A percentile compares a stretch with the other conserved stretches of the same genome.
Evolutionary conservation across 768 basidiomycete genomes (phyloP).

Genomic region (Serendipita vermifera): DNA sequence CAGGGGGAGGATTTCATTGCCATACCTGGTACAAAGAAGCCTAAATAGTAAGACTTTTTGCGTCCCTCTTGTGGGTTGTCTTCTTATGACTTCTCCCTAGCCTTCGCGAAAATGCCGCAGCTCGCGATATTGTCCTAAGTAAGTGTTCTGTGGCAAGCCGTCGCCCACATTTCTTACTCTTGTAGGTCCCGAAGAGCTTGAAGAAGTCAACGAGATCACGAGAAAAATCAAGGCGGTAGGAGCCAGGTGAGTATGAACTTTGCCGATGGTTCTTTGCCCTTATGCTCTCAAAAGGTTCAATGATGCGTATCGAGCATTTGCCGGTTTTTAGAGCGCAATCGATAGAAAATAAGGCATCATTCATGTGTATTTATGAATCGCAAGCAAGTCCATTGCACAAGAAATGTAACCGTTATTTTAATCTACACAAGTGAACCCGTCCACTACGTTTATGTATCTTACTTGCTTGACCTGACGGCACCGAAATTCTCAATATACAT

Average conservation of each 20-base stretch:
- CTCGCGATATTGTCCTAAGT: neutral
- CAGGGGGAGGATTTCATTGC: conserved; percentile 34
- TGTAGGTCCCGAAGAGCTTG: neutral
- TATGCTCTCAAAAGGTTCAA: too few relatives aligned
- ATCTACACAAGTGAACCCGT: neutral
- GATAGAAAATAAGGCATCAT: neutral
- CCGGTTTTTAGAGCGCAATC: neutral
- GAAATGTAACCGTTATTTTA: neutral
- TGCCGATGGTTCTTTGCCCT: too few relatives aligned
- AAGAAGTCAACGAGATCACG: neutral
- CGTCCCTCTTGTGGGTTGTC: conserved; percentile 17
- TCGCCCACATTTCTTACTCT: neutral
- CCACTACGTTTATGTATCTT: neutral
- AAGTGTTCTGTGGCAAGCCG: neutral
- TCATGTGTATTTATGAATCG: neutral
- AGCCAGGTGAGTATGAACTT: too few relatives aligned
- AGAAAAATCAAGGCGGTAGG: neutral
- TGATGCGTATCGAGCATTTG: neutral
- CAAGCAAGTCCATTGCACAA: neutral
- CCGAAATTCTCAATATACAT: conserved; percentile 9
- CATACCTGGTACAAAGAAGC: conserved; percentile 28
- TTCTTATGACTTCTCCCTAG: neutral
- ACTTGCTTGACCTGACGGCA: conserved; percentile 1
- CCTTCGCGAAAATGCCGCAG: neutral
- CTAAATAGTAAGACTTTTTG: conserved; percentile 14